Conservation (phyloP, 495 filamentous ascomycete genomes). For the Neurospora pannonica region DNA sequence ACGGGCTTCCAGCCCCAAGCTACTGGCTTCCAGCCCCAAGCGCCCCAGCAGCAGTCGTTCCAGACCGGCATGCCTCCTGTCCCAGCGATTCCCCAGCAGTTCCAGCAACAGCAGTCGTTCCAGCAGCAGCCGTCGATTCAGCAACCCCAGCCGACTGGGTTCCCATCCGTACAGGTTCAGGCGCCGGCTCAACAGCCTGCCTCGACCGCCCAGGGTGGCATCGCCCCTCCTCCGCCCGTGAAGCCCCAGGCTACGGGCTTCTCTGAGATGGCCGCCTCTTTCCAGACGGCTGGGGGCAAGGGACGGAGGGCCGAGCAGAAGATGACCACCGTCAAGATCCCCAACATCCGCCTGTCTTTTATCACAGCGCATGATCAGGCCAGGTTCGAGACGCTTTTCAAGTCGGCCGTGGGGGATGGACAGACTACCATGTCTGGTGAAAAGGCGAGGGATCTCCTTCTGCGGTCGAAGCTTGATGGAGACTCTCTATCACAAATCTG, state of each 20-base stretch:
- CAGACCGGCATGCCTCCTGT: constrained; percentile 44
- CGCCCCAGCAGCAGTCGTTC: constrained; percentile 34
- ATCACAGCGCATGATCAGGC: constrained; percentile 93
- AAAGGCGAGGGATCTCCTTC: constrained; percentile 76
- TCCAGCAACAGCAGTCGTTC: constrained; percentile 29
- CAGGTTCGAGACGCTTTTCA: constrained; percentile 97
- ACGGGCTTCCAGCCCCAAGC: constrained; percentile 33
- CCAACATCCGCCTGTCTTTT: constrained; percentile 91
- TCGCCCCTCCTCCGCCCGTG: constrained; percentile 32
- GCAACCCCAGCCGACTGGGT: constrained; percentile 33
- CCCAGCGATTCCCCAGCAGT: constrained; percentile 47
- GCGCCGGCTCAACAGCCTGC: constrained; percentile 14
- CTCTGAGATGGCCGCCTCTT: constrained; percentile 76
- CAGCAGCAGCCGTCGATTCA: constrained; percentile 32
- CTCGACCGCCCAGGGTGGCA: constrained; percentile 19
- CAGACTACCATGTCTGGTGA: constrained; percentile 84
- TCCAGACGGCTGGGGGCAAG: constrained; percentile 49
- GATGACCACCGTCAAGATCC: constrained; percentile 52
- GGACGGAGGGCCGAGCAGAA: constrained; percentile 33
- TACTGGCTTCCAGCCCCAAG: constrained; percentile 32
- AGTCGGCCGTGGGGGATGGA: constrained; percentile 79
- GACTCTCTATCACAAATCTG: constrained; percentile 80
- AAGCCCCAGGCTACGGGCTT: constrained; percentile 70
- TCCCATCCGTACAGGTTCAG: constrained; percentile 25
- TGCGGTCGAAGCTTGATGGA: constrained; percentile 79